Percentiles rank a stretch among this genome's conserved stretches.
Conservation (phyloP, 345 rosid genomes). For the Syzygium jambos region DNA sequence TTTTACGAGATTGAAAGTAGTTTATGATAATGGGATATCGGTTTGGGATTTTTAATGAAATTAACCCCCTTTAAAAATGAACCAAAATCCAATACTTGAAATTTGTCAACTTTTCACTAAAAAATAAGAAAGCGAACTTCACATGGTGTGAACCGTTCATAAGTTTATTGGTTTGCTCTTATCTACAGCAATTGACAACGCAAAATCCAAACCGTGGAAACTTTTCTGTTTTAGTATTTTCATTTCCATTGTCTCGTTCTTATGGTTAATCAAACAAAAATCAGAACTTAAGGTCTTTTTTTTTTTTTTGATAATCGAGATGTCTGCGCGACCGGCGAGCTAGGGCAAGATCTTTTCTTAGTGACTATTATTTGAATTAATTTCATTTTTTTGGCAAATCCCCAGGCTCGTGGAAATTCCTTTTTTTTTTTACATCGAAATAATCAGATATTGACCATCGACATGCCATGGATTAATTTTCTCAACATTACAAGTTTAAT, state of each 20-base stretch:
- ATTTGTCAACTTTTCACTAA: not conserved
- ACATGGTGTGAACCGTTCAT: not conserved
- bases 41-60: not conserved
- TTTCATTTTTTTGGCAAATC: not conserved
- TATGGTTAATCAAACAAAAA: not conserved
- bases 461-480: not conserved
- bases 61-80: not conserved
- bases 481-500: not conserved
- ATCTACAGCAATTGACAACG: not conserved
- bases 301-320: too few relatives aligned
- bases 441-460: fast-evolving
- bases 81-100: not conserved
- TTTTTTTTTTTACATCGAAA: too few relatives aligned
- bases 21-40: not conserved
- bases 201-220: not conserved
- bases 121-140: not conserved
- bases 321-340: too few relatives aligned
- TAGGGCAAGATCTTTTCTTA: fast-evolving
- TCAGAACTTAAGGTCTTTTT: not conserved
- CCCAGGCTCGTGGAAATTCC: not conserved
- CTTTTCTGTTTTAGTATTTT: not conserved
- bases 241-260: not conserved
- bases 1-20: fast-evolving
- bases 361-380: not conserved
- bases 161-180: not conserved